Evolutionary conservation across 163 green algal species (phyloP), one percentile per base, ranked within the genome.

Genomic region (Chlamydomonas reinhardtii): DNA sequence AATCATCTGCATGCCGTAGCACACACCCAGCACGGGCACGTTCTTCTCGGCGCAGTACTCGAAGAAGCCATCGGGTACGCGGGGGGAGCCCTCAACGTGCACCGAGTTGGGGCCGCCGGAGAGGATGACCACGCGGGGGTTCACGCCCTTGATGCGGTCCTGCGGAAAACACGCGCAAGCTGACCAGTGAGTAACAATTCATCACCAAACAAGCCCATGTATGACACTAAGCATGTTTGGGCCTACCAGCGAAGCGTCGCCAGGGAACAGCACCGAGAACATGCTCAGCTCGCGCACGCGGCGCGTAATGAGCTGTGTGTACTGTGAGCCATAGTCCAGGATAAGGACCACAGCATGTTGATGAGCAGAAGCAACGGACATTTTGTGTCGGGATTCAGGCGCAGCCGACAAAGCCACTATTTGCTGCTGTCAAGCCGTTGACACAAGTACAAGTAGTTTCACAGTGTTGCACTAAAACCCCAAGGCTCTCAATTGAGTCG

Each of bases 1-100:
- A n/a, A 98, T 93, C 48, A 99, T 92, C 91, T 98, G 96, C 97
- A 99, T 99, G 69, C 97, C 98, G 85, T 99, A 99, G 93, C 98
- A 99, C 73, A 99, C 98, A 72, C 98, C 98, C 43, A 99, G 94
- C 54, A 99, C 95, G 4, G 96, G 94, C 52, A 99, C 96, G 20
- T 83, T 87, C 1, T 95, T 87, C 66, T 92, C 83, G 32, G 84
- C 61, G 54, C 85, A 93, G 70, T 96, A 99, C 4, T 97, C 94
- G 54, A 98, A 98, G 74, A 99, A 99, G 27, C 94, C 96, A 0
- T 93, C 87, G 22, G 97, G 95, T 74, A 99, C 90, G 32, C 89
- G 92, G 2, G 97, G 97, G 5, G 97, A 94, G 39, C 95, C 97
- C 56, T 92, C 89, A 56, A 97, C 89, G 32, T 98, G 94, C 82